Percentiles rank a stretch among this genome's conserved stretches.
Conservation (phyloP, 805 yeast species). For the Metschnikowia chrysomelidarum region DNA sequence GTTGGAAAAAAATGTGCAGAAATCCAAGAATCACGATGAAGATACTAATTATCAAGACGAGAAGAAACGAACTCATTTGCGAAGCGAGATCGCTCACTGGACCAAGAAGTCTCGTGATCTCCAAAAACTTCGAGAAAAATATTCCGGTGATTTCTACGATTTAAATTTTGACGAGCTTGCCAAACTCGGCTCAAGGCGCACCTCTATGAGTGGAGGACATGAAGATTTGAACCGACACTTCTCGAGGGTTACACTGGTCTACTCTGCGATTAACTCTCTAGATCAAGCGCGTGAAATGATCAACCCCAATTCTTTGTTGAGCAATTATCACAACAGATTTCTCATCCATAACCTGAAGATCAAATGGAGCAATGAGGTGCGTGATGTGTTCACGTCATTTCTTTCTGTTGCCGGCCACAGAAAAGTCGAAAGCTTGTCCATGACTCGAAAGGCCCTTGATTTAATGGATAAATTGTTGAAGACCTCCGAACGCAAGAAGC, state of each 20-base stretch:
- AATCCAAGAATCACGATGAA: constrained; percentile 5
- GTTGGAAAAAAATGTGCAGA: constrained; percentile 13
- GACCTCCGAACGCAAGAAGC: constrained; percentile 16
- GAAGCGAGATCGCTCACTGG: constrained; percentile 4
- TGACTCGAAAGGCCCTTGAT: constrained; percentile 50
- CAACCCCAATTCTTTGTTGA: constrained; percentile 22
- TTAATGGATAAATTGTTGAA: constrained; percentile 44
- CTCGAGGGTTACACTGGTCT: constrained; percentile 20
- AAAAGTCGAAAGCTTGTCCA: constrained; percentile 41
- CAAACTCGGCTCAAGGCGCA: not conserved
- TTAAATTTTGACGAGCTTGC: not conserved
- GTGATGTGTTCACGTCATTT: constrained; percentile 65
- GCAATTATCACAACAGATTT: constrained; percentile 62
- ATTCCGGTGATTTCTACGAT: not conserved
- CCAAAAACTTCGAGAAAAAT: constrained; percentile 1
- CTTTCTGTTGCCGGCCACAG: constrained; percentile 44
- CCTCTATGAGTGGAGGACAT: constrained; percentile 1
- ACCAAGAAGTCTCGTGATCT: constrained; percentile 3
- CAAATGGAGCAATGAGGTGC: constrained; percentile 71
- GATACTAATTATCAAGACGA: not conserved
- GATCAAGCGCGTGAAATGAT: constrained; percentile 26
- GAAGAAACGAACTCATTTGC: not conserved
- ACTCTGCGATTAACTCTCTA: constrained; percentile 29
- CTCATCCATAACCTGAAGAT: constrained; percentile 69
- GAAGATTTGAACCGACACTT: constrained; percentile 7